Evolutionary conservation across 768 basidiomycete genomes (phyloP).

Genomic region (Obba rivulosa): DNA sequence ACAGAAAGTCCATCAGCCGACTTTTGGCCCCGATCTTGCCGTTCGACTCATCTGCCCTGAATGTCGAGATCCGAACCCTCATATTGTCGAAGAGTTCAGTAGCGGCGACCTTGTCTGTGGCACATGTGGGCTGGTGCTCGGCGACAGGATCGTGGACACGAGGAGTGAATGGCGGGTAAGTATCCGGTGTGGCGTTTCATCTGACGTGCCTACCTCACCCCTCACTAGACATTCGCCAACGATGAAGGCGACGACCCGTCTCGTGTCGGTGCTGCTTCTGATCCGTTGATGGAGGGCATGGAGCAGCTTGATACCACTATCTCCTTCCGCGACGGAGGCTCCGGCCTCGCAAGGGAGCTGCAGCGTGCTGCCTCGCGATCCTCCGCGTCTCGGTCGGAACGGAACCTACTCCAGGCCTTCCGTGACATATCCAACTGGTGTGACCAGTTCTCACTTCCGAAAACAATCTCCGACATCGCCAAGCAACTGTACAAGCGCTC

Average conservation of each 20-base stretch:
- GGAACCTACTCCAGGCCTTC: slow-evolving; percentile 84
- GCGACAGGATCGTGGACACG: slow-evolving; percentile 95
- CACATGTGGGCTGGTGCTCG: slow-evolving; percentile 88
- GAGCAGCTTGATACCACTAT: slow-evolving; percentile 95
- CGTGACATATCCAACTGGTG: slow-evolving; percentile 91
- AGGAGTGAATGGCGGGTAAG: slow-evolving; percentile 96
- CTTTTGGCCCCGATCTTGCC: slow-evolving; percentile 77
- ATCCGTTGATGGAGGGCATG: slow-evolving; percentile 90
- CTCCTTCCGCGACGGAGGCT: slow-evolving; percentile 91
- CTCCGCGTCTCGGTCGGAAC: slow-evolving; percentile 73
- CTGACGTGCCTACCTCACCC: slow-evolving; percentile 13
- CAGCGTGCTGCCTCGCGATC: slow-evolving; percentile 88
- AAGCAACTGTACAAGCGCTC: slow-evolving; percentile 97
- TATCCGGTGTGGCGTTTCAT: slow-evolving; percentile 17
- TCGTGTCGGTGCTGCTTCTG: slow-evolving; percentile 95
- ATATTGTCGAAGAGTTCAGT: slow-evolving; percentile 96
- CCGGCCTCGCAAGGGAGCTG: slow-evolving; percentile 86
- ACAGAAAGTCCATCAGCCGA: slow-evolving; percentile 48
- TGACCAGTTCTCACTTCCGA: slow-evolving; percentile 91
- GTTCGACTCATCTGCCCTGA: slow-evolving; percentile 94
- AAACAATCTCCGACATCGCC: slow-evolving; percentile 91
- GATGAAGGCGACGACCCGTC: slow-evolving; percentile 99
- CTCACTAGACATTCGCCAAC: slow-evolving; percentile 91
- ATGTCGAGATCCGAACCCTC: slow-evolving; percentile 88
- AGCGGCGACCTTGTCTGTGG: slow-evolving; percentile 97